A percentile compares a stretch with the other conserved stretches of the same genome.
phyloP scores from a whole-genome alignment of 352 stramenopile genomes.

The Phytophthora brassicae region DNA sequence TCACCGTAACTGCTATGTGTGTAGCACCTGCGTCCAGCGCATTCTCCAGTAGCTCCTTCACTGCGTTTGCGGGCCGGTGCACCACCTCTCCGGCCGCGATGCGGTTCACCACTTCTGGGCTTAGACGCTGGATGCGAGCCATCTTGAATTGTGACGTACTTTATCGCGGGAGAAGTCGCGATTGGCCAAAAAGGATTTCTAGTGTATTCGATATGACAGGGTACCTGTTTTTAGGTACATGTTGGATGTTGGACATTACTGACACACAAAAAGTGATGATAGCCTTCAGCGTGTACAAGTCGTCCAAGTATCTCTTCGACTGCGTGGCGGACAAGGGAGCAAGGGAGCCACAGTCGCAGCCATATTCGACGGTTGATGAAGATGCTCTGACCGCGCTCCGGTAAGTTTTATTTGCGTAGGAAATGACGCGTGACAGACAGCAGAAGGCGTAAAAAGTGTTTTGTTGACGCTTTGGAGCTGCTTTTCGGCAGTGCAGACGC shows the following conservation, averaged over 20 bases:
- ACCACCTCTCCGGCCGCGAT: conserved; percentile 96
- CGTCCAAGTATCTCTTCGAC: conserved; percentile 68
- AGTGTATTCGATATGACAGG: neutral
- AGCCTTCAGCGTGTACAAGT: conserved; percentile 66
- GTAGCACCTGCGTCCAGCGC: conserved; percentile 94
- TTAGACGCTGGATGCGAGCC: conserved; percentile 84
- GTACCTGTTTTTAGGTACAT: neutral
- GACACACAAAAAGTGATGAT: conserved; percentile 23
- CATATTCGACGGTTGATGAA: conserved; percentile 31
- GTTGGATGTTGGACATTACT: neutral
- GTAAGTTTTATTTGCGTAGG: conserved; percentile 31
- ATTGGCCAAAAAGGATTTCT: conserved; percentile 34
- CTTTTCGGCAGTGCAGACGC: conserved; percentile 15
- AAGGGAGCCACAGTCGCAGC: conserved; percentile 7
- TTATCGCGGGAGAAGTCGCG: conserved; percentile 40
- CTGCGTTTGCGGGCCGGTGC: conserved; percentile 91
- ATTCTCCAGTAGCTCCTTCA: conserved; percentile 99
- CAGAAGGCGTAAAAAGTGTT: neutral
- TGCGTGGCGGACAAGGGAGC: conserved; percentile 38
- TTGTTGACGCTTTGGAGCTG: conserved; percentile 1
- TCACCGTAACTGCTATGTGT: conserved; percentile 75
- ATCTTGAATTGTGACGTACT: conserved; percentile 34
- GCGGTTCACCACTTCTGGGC: conserved; percentile 92
- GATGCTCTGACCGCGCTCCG: conserved; percentile 47
- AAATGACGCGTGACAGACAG: neutral